Base-by-base conservation (phyloP, 1,284 basidiomycete genomes). In the Mycosarcoma maydis region DNA sequence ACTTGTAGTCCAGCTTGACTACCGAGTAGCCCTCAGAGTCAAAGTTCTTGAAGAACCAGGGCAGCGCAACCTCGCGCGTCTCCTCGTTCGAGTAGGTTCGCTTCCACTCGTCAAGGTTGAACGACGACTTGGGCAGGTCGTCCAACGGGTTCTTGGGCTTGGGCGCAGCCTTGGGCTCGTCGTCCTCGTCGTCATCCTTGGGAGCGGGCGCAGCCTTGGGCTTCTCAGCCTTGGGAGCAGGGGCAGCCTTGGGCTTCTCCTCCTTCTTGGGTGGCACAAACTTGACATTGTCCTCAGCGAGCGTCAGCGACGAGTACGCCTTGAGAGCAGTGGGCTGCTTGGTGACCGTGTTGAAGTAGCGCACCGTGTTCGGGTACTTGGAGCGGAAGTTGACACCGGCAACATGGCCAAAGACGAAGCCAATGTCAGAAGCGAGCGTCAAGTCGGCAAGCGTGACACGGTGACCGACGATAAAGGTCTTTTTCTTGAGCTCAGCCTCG, bases 81-180 rank as follows among this genome's bases (percentile, higher is more conserved):
- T 97, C 94, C 84, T 90, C 90, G 90, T 98, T 98, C 76, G 93
- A 96, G 87, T 98, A 98, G 58, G 91, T 90, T 50, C 93, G 89
- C 86, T 98, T 98, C 92, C 92, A 96, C 85, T 97, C 94, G 84
- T 98, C 94, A 57, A 98, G 89, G 86, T 94, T 93, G 86, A 97
- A 91, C 14, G 87, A 85, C 17, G 91, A 92, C 85, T 95, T 95
- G 74, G 94, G 92, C 54, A 96, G 88, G 64, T 87, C 86, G 69
- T 97, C 95, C 49, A 96, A 89, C 27, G 94, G 94, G 87, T 97
- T 96, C 88, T 94, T 94, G 57, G 85, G 87, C 84, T 95, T 90
- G 75, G 89, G 88, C 37, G 73, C 82, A 53, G 87, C 86, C 53
- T 68, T 62, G 22, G 86, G 85, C 23, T 86, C 82, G 52, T 80